These are phyloP conservation scores for Phaseolus coccineus DNA, from an alignment of 331 rosid species.

Conservation along the genomic window DNA sequence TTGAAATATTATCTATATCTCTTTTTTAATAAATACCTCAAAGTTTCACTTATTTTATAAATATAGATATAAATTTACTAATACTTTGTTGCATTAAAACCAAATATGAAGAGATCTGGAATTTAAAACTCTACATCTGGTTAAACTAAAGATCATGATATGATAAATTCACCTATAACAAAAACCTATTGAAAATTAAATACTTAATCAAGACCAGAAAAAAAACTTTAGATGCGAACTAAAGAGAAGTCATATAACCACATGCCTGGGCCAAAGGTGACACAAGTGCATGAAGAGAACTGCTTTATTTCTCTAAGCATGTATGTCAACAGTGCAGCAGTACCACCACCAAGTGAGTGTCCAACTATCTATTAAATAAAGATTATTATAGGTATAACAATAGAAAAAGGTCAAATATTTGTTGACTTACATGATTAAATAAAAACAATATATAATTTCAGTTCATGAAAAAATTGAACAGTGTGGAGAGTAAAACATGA, in stretches of 20 bases:
- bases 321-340: slow-evolving; percentile 79
- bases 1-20: too few relatives aligned
- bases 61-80: too few relatives aligned
- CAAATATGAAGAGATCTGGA: too few relatives aligned
- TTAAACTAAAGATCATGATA: not conserved
- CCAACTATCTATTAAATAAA: slow-evolving; percentile 60
- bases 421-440: not conserved
- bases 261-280: slow-evolving; percentile 85
- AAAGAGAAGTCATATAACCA: not conserved
- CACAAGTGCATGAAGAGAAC: slow-evolving; percentile 64
- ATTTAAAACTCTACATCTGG: not conserved
- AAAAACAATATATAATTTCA: not conserved
- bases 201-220: not conserved
- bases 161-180: not conserved
- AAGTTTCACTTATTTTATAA: too few relatives aligned
- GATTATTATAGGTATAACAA: too few relatives aligned
- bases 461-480: not conserved
- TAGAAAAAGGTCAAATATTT: too few relatives aligned
- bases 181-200: too few relatives aligned
- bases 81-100: too few relatives aligned
- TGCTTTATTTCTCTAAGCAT: slow-evolving; percentile 74
- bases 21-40: too few relatives aligned
- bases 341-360: slow-evolving; percentile 79
- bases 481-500: too few relatives aligned
- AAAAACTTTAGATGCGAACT: not conserved